phyloP scores from a whole-genome alignment of 73 alveolate genomes.

The Blepharisma stoltei region DNA sequence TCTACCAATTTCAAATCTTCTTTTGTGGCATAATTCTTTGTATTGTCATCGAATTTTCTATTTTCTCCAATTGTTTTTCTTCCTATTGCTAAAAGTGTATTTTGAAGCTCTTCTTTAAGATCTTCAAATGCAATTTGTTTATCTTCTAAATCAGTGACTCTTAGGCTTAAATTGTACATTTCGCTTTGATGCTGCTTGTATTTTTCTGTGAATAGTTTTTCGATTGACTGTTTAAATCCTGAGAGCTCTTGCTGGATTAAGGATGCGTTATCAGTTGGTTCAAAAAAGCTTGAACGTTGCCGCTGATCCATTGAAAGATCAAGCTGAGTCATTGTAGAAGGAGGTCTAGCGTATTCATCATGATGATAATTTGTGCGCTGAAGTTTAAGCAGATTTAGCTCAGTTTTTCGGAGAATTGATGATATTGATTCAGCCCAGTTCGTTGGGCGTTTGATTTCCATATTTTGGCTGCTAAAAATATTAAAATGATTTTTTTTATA shows the following conservation, averaged over 20 bases:
- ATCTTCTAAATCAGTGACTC: conserved; percentile 2
- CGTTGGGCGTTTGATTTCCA: too few species aligned
- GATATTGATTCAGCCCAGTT: conserved; percentile 1
- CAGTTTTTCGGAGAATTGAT: conserved; percentile 30
- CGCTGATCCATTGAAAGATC: too few species aligned
- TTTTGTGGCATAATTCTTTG: background rate
- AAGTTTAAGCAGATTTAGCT: background rate
- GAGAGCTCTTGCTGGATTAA: conserved; percentile 7
- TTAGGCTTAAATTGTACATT: background rate
- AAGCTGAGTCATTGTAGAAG: background rate
- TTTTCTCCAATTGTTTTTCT: background rate
- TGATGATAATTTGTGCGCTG: background rate
- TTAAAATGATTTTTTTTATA: too few species aligned
- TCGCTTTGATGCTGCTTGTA: background rate
- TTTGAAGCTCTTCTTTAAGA: conserved; percentile 5
- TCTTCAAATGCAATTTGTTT: background rate
- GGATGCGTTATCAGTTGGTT: conserved; percentile 6
- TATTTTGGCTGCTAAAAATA: too few species aligned
- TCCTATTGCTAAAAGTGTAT: background rate
- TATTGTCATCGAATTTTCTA: background rate
- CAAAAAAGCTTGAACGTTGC: background rate
- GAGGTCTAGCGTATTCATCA: conserved; percentile 11
- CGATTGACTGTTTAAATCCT: conserved; percentile 2
- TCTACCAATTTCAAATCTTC: background rate
- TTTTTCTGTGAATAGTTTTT: background rate